Conservation (phyloP, 1,284 basidiomycete genomes). For the Microbotryum silenes-acaulis region DNA sequence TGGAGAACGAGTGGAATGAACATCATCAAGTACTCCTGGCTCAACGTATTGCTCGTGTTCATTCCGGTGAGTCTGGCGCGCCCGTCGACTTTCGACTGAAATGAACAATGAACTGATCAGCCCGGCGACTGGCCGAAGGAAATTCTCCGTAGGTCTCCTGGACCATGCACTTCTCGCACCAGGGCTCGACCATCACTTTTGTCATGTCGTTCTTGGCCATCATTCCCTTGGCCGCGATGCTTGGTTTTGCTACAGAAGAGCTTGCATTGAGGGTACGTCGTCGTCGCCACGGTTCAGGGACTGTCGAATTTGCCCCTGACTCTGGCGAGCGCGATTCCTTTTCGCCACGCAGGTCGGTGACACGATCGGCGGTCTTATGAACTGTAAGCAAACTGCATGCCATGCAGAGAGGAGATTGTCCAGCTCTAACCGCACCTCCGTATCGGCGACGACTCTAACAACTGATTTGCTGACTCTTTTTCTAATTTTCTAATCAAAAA, state of each 20-base stretch:
- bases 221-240: conserved; percentile 26
- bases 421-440: too few relatives aligned
- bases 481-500: too few relatives aligned
- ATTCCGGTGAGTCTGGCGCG: conserved; percentile 43
- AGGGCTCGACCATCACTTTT: conserved; percentile 57
- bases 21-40: conserved; percentile 45
- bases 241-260: conserved; percentile 37
- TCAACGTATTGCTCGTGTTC: conserved; percentile 49
- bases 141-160: conserved; percentile 47
- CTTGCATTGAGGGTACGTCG: conserved; percentile 26
- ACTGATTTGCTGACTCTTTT: too few relatives aligned
- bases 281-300: too few relatives aligned
- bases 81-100: not conserved
- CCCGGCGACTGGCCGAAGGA: too few relatives aligned
- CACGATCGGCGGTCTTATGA: conserved; percentile 56
- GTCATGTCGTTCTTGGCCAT: conserved; percentile 51
- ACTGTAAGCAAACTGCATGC: conserved; percentile 37
- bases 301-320: too few relatives aligned
- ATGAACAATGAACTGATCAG: not conserved
- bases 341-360: conserved; percentile 21
- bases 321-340: too few relatives aligned
- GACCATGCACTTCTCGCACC: conserved; percentile 52
- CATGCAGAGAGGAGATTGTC: too few relatives aligned
- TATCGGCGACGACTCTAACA: too few relatives aligned
- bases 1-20: conserved; percentile 39